Base-by-base conservation (phyloP, 2,329 filamentous ascomycete genomes). In the Epichloe amarillans region DNA sequence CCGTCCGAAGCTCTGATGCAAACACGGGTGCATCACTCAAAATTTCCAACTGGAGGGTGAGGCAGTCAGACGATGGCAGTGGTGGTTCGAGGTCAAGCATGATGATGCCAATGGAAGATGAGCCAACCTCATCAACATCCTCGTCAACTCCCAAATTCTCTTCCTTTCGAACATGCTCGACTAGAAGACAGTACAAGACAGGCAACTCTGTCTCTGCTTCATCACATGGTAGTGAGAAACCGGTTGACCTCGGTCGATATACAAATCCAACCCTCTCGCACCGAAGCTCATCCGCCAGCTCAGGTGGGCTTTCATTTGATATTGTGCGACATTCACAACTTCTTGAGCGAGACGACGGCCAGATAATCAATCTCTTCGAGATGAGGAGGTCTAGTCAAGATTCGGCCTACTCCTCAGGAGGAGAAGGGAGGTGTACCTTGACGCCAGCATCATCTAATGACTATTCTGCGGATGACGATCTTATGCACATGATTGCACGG, bases 41-140 rank as follows among this genome's bases (percentile, higher is more conserved):
- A 8, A 19, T 51, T 30, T 37, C 47, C 15, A 51, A 53, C 19
- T 53, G 52, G 52, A 43, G 52, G 37, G 39, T 15, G 17, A 50
- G 52, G 45, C 46, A 40, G 15, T 39, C 45, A 15, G 50, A 51
- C 35, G 46, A 45, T 11, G 48, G 46, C 19, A 43, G 3, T 37
- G 46, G 30, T 19, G 30, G 15, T 14, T 49, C 47, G 6, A 26
- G 47, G 19, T 50, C 41, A 38, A 44, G 38, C 14, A 23, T 15
- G 14, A n/a, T 19, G 8, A 11, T 33, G 26, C 21, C 4, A 19
- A 35, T 39, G 19, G 47, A 50, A 1, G 41, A 44, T 7, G 40
- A 33, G 14, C 5, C 21, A 14, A 17, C 17, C 30, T 15, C 5
- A 12, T 30, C 41, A 5, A 8, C 37, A 37, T 17, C 19, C 2